A percentile compares a stretch with the other conserved stretches of the same genome.
phyloP scores from a whole-genome alignment of 345 rosid species.

The Bruguiera sexangula region DNA sequence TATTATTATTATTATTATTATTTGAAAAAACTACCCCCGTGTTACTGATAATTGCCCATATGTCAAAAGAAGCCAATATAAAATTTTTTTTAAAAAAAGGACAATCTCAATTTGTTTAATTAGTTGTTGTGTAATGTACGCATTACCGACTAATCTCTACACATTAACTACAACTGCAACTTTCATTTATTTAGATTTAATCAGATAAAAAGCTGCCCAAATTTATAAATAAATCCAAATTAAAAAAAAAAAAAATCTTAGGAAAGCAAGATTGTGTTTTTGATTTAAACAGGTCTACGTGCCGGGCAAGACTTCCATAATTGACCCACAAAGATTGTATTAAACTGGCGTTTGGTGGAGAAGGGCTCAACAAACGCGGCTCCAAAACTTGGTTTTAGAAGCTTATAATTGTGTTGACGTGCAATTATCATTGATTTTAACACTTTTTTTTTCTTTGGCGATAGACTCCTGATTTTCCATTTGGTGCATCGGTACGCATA shows the following conservation, averaged over 20 bases:
- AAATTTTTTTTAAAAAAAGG: too few relatives aligned
- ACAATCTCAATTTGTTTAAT: too few relatives aligned
- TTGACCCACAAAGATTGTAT: not conserved
- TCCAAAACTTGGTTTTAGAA: not conserved
- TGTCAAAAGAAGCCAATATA: too few relatives aligned
- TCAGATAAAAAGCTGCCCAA: too few relatives aligned
- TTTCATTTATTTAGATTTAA: not conserved
- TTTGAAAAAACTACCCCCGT: too few relatives aligned
- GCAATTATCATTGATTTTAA: not conserved
- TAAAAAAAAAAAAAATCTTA: not conserved
- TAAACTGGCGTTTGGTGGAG: constrained; percentile 28
- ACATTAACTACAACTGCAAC: constrained; percentile 7
- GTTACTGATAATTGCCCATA: too few relatives aligned
- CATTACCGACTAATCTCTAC: not conserved
- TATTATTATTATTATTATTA: too few relatives aligned
- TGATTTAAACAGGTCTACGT: constrained; percentile 12
- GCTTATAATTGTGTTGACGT: not conserved
- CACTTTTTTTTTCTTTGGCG: too few relatives aligned
- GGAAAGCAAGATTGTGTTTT: not conserved
- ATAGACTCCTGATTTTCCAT: too few relatives aligned
- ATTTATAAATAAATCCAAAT: not conserved
- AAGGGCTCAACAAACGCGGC: constrained; percentile 6
- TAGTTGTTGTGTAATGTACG: too few relatives aligned
- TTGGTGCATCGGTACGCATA: too few relatives aligned
- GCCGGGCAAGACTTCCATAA: constrained; percentile 11